phyloP scores from a whole-genome alignment of 768 basidiomycete genomes.

The Xanthoconium purpureum region DNA sequence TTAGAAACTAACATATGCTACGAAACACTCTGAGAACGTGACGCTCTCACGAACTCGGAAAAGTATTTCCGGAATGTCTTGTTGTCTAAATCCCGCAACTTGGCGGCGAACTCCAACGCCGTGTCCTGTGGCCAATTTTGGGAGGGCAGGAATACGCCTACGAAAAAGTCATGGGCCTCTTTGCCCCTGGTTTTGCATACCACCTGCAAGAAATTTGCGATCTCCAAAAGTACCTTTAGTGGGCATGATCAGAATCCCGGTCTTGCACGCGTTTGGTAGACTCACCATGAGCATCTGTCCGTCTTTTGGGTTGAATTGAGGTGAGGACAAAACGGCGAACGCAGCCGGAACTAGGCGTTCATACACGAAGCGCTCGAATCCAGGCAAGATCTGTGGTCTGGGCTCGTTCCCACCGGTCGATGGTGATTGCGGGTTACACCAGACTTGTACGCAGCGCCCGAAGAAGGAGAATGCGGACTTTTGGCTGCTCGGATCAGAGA shows the following conservation, averaged over 20 bases:
- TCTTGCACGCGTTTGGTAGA: not conserved
- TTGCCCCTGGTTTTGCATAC: slow-evolving; percentile 73
- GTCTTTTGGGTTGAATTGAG: slow-evolving; percentile 85
- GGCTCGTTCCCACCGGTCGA: slow-evolving; percentile 34
- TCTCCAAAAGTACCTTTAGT: slow-evolving; percentile 80
- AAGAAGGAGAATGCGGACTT: slow-evolving; percentile 81
- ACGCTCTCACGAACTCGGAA: slow-evolving; percentile 76
- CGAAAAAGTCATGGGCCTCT: slow-evolving; percentile 82
- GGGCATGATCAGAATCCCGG: not conserved
- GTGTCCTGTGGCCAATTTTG: slow-evolving; percentile 82
- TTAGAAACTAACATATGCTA: slow-evolving; percentile 32
- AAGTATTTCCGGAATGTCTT: slow-evolving; percentile 85
- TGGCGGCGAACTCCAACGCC: slow-evolving; percentile 73
- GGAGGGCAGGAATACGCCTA: slow-evolving; percentile 78
- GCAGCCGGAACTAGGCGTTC: slow-evolving; percentile 77
- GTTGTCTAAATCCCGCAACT: slow-evolving; percentile 69
- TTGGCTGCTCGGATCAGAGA: slow-evolving; percentile 72
- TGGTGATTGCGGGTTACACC: slow-evolving; percentile 55
- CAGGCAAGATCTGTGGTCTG: slow-evolving; percentile 54
- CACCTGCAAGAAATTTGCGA: slow-evolving; percentile 79
- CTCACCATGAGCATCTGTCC: slow-evolving; percentile 82
- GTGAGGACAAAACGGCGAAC: slow-evolving; percentile 75
- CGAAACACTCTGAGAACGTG: slow-evolving; percentile 51
- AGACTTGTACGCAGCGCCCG: slow-evolving; percentile 58
- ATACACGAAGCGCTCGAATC: slow-evolving; percentile 91